Percentiles rank a stretch among this genome's conserved stretches.
Conservation (phyloP, 2,329 filamentous ascomycete genomes). For the Calonectria crousiana region DNA sequence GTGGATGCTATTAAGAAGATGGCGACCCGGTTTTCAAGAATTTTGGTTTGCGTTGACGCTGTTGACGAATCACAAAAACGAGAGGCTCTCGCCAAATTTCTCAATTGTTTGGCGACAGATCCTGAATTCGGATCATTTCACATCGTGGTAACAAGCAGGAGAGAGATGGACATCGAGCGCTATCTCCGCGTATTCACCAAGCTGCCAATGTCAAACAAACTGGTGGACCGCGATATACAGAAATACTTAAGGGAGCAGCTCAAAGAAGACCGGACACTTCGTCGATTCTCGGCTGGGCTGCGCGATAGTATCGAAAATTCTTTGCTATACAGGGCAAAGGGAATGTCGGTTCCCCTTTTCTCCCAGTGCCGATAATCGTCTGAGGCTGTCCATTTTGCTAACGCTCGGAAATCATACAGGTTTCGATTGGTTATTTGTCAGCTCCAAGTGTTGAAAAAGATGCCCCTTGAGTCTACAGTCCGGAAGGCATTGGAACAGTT, state of each 20-base stretch:
- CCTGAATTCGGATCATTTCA: not conserved
- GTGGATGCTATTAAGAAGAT: not conserved
- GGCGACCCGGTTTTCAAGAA: not conserved
- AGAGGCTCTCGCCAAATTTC: not conserved
- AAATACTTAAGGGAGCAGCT: not conserved
- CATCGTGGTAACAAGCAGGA: not conserved
- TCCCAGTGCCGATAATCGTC: too few species aligned
- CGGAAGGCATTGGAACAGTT: not conserved
- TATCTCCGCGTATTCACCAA: not conserved
- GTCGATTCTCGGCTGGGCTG: not conserved
- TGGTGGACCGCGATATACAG: not conserved
- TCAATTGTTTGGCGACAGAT: not conserved
- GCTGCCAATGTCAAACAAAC: not conserved
- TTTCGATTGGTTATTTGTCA: not conserved
- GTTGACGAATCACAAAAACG: not conserved
- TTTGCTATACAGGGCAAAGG: not conserved
- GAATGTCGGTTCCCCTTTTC: not conserved
- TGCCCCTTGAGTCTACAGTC: not conserved
- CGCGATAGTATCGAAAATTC: not conserved
- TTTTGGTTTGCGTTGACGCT: not conserved
- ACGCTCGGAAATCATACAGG: not conserved
- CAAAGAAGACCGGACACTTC: not conserved
- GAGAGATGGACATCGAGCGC: not conserved
- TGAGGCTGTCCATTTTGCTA: not conserved
- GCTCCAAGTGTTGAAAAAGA: not conserved